phyloP scores from a whole-genome alignment of 2,329 filamentous ascomycete genomes.

The Ceratocystis colombiana region DNA sequence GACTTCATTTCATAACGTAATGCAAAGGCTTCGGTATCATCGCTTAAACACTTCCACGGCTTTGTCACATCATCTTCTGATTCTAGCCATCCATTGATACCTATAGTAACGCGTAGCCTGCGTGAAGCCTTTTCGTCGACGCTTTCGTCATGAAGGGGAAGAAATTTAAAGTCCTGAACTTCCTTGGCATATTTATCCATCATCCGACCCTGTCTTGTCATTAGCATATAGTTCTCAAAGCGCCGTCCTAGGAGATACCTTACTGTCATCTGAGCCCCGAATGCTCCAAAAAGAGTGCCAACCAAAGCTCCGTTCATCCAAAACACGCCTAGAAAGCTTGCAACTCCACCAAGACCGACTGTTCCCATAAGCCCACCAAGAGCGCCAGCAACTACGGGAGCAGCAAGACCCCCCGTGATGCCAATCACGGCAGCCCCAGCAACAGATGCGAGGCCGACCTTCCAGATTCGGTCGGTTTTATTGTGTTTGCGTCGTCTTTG shows the following conservation, averaged over 20 bases:
- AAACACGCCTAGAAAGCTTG: constrained; percentile 74
- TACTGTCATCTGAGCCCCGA: constrained; percentile 63
- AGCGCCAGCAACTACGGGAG: constrained; percentile 75
- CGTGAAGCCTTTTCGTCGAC: constrained; percentile 4
- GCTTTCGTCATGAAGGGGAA: constrained; percentile 49
- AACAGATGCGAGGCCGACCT: constrained; percentile 79
- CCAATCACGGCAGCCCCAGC: constrained; percentile 86
- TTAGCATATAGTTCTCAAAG: background rate
- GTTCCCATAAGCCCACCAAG: constrained; percentile 76
- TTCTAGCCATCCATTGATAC: constrained; percentile 77
- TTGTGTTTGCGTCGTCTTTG: constrained; percentile 63
- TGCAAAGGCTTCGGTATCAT: constrained; percentile 70
- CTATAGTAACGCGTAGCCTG: constrained; percentile 69
- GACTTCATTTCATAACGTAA: constrained; percentile 73
- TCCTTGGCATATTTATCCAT: constrained; percentile 81
- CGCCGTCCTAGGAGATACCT: constrained; percentile 27
- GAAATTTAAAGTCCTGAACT: constrained; percentile 70
- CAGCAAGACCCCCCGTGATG: constrained; percentile 81
- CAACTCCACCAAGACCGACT: constrained; percentile 73
- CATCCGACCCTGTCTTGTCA: constrained; percentile 52
- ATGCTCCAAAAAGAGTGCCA: constrained; percentile 79
- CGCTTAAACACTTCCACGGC: constrained; percentile 67
- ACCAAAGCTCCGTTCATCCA: constrained; percentile 80
- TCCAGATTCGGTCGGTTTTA: constrained; percentile 66
- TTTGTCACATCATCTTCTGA: constrained; percentile 62